Evolutionary conservation across 306 rosid species (phyloP), one percentile per base, ranked within the genome.

Genomic region (Rosa rugosa): DNA sequence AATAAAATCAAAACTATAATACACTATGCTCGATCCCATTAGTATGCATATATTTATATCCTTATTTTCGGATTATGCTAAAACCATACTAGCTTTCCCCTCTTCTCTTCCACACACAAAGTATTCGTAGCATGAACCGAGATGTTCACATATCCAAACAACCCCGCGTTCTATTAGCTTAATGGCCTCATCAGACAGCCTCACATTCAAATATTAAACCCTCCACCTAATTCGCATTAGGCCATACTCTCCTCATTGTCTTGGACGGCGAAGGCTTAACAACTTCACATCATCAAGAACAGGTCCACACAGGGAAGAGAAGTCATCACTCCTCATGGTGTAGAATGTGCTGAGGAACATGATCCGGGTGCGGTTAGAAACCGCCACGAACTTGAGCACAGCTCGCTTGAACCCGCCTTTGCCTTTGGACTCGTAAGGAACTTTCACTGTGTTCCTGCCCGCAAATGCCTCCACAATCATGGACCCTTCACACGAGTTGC

Each of bases 221-320:
- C 78, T 75, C 78, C 25, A 22, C 42, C 31, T 13, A 42, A 68
- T 57, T 42, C 18, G 11, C 57, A 75, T 60, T n/a, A 65, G 72
- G 47, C 47, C 72, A 42, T 20, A 66, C 6, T 68, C 59, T 6
- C 75, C 74, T 82, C 85, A 72, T 11, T 40, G 44, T 72, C 49
- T 60, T 3, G 92, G 89, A 17, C 86, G 88, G 60, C 96, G 87
- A 8, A 91, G 72, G 78, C 98, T 91, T 17, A 95, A 40, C 79
- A 95, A 54, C 83, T 77, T 87, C n/a, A 91, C 96, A 77, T 95
- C 94, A 75, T 95, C 99, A 73, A 95, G 81, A 13, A 95, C 99
- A 36, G 99, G 99, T 4, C 99, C 99, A 77, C 99, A 95, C 3
- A 95, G 87, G 1, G 99, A 95, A 71, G 99, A 95, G 54, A 87